Conservation (phyloP, 2,329 filamentous ascomycete species). For the Pestalotiopsis sp. region DNA sequence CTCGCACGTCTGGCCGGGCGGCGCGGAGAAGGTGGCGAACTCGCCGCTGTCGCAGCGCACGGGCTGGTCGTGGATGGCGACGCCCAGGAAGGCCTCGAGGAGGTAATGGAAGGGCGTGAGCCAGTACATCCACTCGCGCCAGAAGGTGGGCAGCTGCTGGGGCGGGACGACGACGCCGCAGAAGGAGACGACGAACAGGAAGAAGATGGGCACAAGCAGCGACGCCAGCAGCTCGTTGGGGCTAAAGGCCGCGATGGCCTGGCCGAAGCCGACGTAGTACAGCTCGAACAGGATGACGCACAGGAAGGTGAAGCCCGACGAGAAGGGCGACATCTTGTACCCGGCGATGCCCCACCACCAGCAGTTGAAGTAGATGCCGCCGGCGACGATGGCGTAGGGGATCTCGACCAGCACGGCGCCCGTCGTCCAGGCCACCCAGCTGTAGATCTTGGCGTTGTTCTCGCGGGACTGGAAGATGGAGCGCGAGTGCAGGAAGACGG, state of each 20-base stretch:
- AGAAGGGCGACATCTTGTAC: conserved; percentile 52
- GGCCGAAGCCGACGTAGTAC: conserved; percentile 25
- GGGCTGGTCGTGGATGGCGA: conserved; percentile 60
- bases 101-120: conserved; percentile 76
- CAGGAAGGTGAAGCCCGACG: conserved; percentile 63
- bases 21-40: conserved; percentile 62
- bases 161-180: conserved; percentile 71
- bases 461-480: conserved; percentile 73
- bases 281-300: conserved; percentile 57
- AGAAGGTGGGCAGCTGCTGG: conserved; percentile 59
- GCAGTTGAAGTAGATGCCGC: conserved; percentile 64
- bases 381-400: conserved; percentile 68
- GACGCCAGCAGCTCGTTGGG: conserved; percentile 69
- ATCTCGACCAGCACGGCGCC: conserved; percentile 69
- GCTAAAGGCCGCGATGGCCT: conserved; percentile 62
- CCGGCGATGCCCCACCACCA: conserved; percentile 61
- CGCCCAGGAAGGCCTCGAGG: conserved; percentile 65
- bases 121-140: conserved; percentile 71
- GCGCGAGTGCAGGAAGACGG: conserved; percentile 67
- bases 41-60: conserved; percentile 68
- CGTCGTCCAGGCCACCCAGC: conserved; percentile 70
- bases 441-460: conserved; percentile 78
- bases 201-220: conserved; percentile 68
- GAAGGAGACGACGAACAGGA: conserved; percentile 70
- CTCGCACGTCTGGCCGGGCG: conserved; percentile 52